A percentile compares a stretch with the other conserved stretches of the same genome.
Evolutionary conservation across 495 filamentous ascomycete genomes (phyloP).

Genomic region (Echria macrotheca): DNA sequence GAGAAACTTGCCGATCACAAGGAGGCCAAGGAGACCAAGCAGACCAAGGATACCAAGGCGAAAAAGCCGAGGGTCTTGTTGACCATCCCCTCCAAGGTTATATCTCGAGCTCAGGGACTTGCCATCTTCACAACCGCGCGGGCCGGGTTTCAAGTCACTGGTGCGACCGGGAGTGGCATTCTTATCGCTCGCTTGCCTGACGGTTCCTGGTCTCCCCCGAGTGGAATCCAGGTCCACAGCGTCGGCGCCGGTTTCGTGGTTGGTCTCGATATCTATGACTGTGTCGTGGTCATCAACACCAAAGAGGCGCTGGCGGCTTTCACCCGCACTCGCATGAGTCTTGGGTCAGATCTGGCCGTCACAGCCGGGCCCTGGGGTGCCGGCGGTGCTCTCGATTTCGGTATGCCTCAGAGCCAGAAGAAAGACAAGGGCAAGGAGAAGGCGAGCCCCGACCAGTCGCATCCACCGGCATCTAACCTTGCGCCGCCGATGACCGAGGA

Average conservation of each 20-base stretch:
- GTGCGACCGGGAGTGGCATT: constrained; percentile 70
- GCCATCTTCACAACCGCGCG: constrained; percentile 83
- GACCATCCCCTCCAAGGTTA: constrained; percentile 71
- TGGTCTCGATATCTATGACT: constrained; percentile 80
- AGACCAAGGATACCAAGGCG: constrained; percentile 11
- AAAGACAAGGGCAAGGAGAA: constrained; percentile 17
- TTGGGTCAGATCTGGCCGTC: constrained; percentile 70
- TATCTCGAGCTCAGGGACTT: constrained; percentile 66
- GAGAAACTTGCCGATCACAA: no score
- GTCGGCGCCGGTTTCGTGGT: constrained; percentile 71
- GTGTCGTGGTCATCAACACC: constrained; percentile 76
- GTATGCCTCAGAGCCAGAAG: constrained; percentile 19
- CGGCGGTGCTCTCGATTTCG: constrained; percentile 59
- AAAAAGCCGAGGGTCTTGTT: constrained; percentile 42
- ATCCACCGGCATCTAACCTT: no score
- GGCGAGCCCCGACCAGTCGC: not conserved
- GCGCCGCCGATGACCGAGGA: not conserved
- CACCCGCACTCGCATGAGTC: constrained; percentile 63
- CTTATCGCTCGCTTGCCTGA: constrained; percentile 64
- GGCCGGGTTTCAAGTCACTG: constrained; percentile 71
- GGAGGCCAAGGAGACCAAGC: no score
- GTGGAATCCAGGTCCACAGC: constrained; percentile 69
- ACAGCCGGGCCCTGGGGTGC: constrained; percentile 68
- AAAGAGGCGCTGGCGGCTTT: constrained; percentile 67
- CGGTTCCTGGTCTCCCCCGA: constrained; percentile 71